Percentiles rank a stretch among this genome's conserved stretches.
phyloP scores from a whole-genome alignment of 192 early-diverging fungal species.

The Jimgerdemannia flammicorona region DNA sequence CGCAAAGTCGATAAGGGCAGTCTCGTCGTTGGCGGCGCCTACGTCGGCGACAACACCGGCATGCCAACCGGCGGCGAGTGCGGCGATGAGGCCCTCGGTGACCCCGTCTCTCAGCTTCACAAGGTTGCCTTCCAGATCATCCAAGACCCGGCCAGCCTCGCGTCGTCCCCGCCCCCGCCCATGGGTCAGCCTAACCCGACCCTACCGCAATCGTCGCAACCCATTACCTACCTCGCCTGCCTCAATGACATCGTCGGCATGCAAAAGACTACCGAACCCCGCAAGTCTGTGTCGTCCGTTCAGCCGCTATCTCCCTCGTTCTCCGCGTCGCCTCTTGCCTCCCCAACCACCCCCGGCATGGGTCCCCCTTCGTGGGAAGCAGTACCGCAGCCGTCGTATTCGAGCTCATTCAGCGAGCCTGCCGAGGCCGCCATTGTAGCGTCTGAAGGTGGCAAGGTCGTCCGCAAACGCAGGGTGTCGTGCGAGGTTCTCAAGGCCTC shows the following conservation, averaged over 20 bases:
- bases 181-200: constrained; percentile 12
- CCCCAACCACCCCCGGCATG: constrained; percentile 5
- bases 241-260: constrained; percentile 75
- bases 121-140: constrained; percentile 87
- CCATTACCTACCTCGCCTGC: constrained; percentile 67
- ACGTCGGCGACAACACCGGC: constrained; percentile 14
- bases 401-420: constrained; percentile 7
- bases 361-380: neutral
- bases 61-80: constrained; percentile 29
- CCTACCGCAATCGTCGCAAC: constrained; percentile 33
- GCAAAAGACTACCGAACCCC: constrained; percentile 53
- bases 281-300: constrained; percentile 30
- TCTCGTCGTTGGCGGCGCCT: constrained; percentile 66
- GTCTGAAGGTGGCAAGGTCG: constrained; percentile 18
- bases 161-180: constrained; percentile 5
- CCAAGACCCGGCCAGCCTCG: constrained; percentile 33
- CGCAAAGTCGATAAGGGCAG: constrained; percentile 84
- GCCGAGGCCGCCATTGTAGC: constrained; percentile 11
- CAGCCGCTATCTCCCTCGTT: constrained; percentile 2
- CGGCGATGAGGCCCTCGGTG: constrained; percentile 58
- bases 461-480: constrained; percentile 33
- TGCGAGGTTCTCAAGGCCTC: constrained; percentile 17
- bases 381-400: constrained; percentile 6
- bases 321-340: neutral
- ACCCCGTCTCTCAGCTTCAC: constrained; percentile 86